Conservation (phyloP, 345 rosid genomes). For the Combretum micranthum region DNA sequence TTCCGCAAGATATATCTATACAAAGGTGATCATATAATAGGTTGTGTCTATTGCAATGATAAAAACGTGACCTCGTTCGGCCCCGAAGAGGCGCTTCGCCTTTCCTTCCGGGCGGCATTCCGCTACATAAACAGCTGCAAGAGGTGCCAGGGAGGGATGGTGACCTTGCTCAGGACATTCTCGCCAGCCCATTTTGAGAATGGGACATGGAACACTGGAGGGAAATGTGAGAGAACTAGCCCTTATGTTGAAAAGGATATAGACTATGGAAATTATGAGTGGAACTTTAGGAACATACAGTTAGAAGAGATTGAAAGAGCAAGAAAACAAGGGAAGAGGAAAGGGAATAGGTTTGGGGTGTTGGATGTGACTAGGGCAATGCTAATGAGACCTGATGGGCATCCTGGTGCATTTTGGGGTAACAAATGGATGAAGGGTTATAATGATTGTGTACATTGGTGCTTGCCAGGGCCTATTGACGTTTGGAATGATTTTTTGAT, state of each 20-base stretch:
- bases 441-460: constrained; percentile 85
- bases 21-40: constrained; percentile 23
- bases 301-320: constrained; percentile 37
- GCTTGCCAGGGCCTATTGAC: constrained; percentile 84
- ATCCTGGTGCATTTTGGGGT: constrained; percentile 62
- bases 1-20: constrained; percentile 56
- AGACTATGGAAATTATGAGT: constrained; percentile 19
- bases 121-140: constrained; percentile 29
- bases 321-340: constrained; percentile 8
- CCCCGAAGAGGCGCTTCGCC: constrained; percentile 29
- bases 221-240: constrained; percentile 47
- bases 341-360: constrained; percentile 33
- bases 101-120: constrained; percentile 46
- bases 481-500: constrained; percentile 68
- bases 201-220: constrained; percentile 76
- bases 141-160: constrained; percentile 23
- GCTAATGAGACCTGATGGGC: constrained; percentile 84
- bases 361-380: constrained; percentile 62
- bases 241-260: constrained; percentile 31
- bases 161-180: constrained; percentile 59
- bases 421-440: constrained; percentile 78
- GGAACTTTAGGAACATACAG: constrained; percentile 47
- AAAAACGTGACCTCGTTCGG: constrained; percentile 41
- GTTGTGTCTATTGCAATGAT: constrained; percentile 60
- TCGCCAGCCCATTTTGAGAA: constrained; percentile 87